Percentiles rank a stretch among this genome's conserved stretches.
phyloP scores from a whole-genome alignment of 768 basidiomycete species.

The Psilocybe cyanescens region DNA sequence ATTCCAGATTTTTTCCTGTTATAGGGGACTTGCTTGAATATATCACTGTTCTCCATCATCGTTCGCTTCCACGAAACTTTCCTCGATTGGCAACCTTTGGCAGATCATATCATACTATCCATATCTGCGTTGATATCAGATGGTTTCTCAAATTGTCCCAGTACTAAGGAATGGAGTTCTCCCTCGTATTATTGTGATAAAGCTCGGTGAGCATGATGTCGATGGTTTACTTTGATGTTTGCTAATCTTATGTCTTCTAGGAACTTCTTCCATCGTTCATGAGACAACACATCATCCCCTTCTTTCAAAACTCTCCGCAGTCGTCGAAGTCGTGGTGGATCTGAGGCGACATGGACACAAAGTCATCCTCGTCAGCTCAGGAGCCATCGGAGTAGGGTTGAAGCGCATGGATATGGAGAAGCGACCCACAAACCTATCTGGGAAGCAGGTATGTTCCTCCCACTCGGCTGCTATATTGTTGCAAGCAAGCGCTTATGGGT shows the following conservation, averaged over 20 bases:
- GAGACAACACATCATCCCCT: constrained; percentile 92
- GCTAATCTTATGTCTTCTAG: constrained; percentile 39
- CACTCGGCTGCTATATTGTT: background rate
- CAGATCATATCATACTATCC: background rate
- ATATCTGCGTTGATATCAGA: background rate
- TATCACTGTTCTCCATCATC: background rate
- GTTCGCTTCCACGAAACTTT: background rate
- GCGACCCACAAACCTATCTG: constrained; percentile 81
- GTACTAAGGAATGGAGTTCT: constrained; percentile 15
- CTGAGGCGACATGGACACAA: constrained; percentile 85
- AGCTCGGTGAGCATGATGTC: constrained; percentile 59
- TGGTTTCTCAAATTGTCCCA: constrained; percentile 1
- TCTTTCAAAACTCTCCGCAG: constrained; percentile 86
- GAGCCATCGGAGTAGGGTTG: constrained; percentile 96
- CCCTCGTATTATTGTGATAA: constrained; percentile 80
- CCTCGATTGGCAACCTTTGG: background rate
- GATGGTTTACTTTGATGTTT: constrained; percentile 1
- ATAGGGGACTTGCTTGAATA: background rate
- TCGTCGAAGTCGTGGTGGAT: constrained; percentile 88
- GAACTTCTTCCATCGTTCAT: constrained; percentile 96
- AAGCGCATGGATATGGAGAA: constrained; percentile 87
- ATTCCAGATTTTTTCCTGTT: background rate
- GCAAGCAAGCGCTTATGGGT: background rate
- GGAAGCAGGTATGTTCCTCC: constrained; percentile 78
- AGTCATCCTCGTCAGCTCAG: constrained; percentile 94